Evolutionary conservation across 2,329 filamentous ascomycete species (phyloP).

Genomic region (Paecilomyces fulvus): DNA sequence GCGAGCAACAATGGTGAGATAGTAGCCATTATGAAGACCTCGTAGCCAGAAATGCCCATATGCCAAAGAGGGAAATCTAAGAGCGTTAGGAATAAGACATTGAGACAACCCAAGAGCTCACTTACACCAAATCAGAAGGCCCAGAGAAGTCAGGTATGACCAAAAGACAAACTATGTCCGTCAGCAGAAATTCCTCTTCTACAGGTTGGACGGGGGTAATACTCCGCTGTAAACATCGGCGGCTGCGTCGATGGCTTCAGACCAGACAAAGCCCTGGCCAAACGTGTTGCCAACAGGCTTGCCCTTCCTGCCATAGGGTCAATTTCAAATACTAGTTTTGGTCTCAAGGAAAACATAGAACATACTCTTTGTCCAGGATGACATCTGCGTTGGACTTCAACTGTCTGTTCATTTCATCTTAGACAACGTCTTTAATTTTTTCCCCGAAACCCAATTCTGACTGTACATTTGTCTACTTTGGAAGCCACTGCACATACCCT

Average conservation of each 20-base stretch:
- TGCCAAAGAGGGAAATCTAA: constrained; percentile 93
- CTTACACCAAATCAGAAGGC: constrained; percentile 88
- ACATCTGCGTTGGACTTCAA: constrained; percentile 39
- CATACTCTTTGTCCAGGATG: constrained; percentile 67
- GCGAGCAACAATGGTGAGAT: constrained; percentile 72
- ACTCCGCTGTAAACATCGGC: constrained; percentile 91
- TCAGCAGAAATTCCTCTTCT: constrained; percentile 16
- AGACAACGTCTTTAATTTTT: constrained; percentile 23
- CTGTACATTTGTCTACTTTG: constrained; percentile 64
- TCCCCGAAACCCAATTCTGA: constrained; percentile 30
- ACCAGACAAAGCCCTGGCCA: constrained; percentile 62
- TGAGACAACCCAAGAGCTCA: constrained; percentile 12
- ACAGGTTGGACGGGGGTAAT: constrained; percentile 25
- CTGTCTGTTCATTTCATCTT: constrained; percentile 37
- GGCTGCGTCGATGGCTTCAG: constrained; percentile 66
- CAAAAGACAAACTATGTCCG: constrained; percentile 74
- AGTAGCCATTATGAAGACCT: constrained; percentile 77
- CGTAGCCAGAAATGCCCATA: constrained; percentile 97
- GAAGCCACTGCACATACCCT: constrained; percentile 98
- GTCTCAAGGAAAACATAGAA: constrained; percentile 19
- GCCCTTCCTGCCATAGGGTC: constrained; percentile 54
- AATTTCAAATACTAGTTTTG: constrained; percentile 7
- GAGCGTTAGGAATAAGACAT: constrained; percentile 10
- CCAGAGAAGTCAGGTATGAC: constrained; percentile 85
- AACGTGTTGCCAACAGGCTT: constrained; percentile 64